Base-by-base conservation (phyloP, 306 rosid genomes). In the Rosa multiflora region DNA sequence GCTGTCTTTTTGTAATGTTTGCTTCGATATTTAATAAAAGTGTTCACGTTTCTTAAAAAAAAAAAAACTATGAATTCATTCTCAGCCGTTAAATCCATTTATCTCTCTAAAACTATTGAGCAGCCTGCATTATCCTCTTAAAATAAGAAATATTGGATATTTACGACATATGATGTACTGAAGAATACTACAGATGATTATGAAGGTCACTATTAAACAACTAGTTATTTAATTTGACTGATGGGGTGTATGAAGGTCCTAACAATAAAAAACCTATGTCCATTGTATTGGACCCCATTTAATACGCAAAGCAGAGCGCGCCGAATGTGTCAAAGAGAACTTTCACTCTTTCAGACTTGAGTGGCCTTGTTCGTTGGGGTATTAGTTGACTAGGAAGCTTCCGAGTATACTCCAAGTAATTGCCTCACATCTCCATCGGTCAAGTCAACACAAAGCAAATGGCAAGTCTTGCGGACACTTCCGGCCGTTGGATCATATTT, bases 371-470 rank as follows among this genome's bases (percentile, higher is more conserved):
- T 23, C 32, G 0, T 61, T 15, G 58, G 78, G 70, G 7, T 5
- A 46, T 44, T 4, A 10, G 48, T 63, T 76, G 79, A 76, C 79
- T 47, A n/a, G 39, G 72, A 63, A 63, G 42, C 23, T 76, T 55
- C 67, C 12, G 39, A 10, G 29, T 37, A 74, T 49, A 55, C 67
- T 29, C 61, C 29, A 12, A 29, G 79, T 46, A 59, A 0, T 44
- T 52, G 12, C 70, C 56, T 44, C 58, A 32, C 39, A 46, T 63
- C 62, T 29, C 79, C 62, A 76, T 76, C 79, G 49, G 63, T 76
- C 72, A 63, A 47, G 61, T 76, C 79, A 76, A 76, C 62, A 6
- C 8, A 63, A 10, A 61, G 2, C 70, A 4, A 9, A 26, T 32
- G 5, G 48, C 40, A 43, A 63, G 72, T 76, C 72, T 47, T 76